Base-by-base conservation (phyloP, 2,329 filamentous ascomycete genomes). In the Diaporthe vaccinii region DNA sequence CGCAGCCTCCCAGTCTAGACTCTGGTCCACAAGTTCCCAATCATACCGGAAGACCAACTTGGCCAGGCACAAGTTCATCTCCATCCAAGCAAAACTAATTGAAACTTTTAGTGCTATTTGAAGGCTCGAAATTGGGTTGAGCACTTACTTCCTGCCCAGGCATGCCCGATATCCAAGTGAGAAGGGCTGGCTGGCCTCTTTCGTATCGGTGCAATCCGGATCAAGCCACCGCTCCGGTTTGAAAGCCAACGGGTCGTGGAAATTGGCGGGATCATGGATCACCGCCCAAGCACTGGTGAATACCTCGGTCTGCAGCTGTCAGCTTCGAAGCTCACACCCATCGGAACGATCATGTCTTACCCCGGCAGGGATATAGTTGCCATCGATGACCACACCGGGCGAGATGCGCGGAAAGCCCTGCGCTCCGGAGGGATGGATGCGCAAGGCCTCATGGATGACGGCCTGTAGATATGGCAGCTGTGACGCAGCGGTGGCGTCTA, bases 381-480 rank as follows among this genome's bases (percentile, higher is more conserved):
- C 57, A 17, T 72, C 70, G 10, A 72, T 46, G 3, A 10, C 17
- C 9, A 49, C 57, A 2, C 70, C 70, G 4, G 61, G 39, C 1
- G 61, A 65, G 14, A 41, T 46, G 5, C 61, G 61, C 4, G 61
- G n/a, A 6, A 65, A 31, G 5, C 57, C 70, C n/a, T 72, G 57
- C 7, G 70, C 31, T 3, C 25, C 57, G 12, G 78, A 76, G 14
- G 80, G 78, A 58, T 68, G 78, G 31, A 80, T 76, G 49, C 80
- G 78, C 36, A 79, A 51, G 14, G 76, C 79, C 58, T 81, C 79
- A 7, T 68, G 61, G 44, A 80, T 68, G 9, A 78, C 76, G 12
- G 78, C 78, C 44, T 76, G 67, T 44, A 78, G 72, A 20, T 75
- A 75, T 1, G 55, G 59, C 14, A 78, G 51, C 12, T 41, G 39